Base-by-base conservation (phyloP, 208 protist species). In the Spironucleus salmonicida region DNA sequence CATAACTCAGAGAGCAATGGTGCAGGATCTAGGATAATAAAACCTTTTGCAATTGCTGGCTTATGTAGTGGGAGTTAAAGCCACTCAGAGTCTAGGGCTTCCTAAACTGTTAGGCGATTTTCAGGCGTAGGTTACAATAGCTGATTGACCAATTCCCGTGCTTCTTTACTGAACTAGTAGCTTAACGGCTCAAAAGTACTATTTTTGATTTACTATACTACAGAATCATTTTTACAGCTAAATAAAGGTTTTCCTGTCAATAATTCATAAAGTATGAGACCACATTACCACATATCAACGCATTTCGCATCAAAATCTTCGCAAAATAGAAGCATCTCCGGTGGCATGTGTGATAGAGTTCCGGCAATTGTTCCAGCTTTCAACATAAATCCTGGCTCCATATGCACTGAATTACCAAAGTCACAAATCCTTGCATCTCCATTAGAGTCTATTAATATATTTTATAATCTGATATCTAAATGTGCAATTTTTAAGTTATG, bases 241-340 rank as follows among this genome's bases (percentile, higher is more conserved):
- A 71, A 71, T 2, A 35, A 9, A 11, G 7, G 34, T 38, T 71
- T 45, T 45, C 34, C 64, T 23, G 40, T 71, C 4, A 71, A 35
- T n/a, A 71, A 38, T 38, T 71, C 64, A 71, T 71, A 71, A 38
- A 71, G 64, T 27, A 71, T 15, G 9, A 71, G 64, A 19, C 64
- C 64, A 71, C 64, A 71, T 23, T 35, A 71, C 64, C 64, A 71
- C 26, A 71, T 71, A 38, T 71, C 64, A 11, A 42, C 64, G 32
- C 45, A 45, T 38, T n/a, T 71, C 4, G 64, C 64, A n/a, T n/a
- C 9, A 45, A 32, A 71, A 38, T 71, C 64, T 49, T 35, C n/a
- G 7, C 45, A 2, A n/a, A 40, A 38, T 15, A 4, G 7, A 35
- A 71, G 64, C 64, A 71, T 71, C n/a, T 71, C 64, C 2, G 64